These are phyloP conservation scores for Oldenlandia corymbosa DNA, from an alignment of 257 asterid genomes.

Conservation along the genomic window DNA sequence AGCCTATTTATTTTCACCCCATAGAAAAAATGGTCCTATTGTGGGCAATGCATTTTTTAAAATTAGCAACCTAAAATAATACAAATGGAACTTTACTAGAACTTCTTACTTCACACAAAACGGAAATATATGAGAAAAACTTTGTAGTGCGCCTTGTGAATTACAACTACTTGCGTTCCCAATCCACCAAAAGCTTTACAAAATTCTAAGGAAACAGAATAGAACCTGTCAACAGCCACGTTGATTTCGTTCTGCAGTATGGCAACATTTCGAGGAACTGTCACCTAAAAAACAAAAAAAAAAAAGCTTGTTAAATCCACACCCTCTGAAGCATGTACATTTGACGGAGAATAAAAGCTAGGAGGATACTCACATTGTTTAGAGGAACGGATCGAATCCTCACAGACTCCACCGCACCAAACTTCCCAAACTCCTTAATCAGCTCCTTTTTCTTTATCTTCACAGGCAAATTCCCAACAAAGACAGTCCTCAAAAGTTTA, in stretches of 20 bases:
- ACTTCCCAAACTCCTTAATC: slow-evolving; percentile 62
- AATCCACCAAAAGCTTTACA: neutral
- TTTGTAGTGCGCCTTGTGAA: no score
- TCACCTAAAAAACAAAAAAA: slow-evolving; percentile 46
- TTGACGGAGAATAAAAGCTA: neutral
- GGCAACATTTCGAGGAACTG: slow-evolving; percentile 85
- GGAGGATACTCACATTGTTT: slow-evolving; percentile 54
- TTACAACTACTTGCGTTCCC: neutral
- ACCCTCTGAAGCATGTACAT: neutral
- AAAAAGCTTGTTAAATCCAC: neutral
- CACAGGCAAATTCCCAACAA: slow-evolving; percentile 83
- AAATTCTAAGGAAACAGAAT: neutral
- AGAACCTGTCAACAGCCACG: slow-evolving; percentile 70
- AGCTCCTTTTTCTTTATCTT: slow-evolving; percentile 75
- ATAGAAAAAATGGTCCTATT: no score
- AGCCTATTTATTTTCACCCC: no score
- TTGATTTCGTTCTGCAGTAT: slow-evolving; percentile 64
- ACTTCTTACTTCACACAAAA: no score
- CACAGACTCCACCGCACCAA: slow-evolving; percentile 85
- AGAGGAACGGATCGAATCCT: slow-evolving; percentile 91
- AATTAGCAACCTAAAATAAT: no score
- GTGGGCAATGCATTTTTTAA: no score
- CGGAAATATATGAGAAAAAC: no score
- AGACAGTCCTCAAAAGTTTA: slow-evolving; percentile 83
- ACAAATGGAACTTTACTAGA: no score